phyloP scores from a whole-genome alignment of 129 eudicot genomes.

The Silybum marianum region DNA sequence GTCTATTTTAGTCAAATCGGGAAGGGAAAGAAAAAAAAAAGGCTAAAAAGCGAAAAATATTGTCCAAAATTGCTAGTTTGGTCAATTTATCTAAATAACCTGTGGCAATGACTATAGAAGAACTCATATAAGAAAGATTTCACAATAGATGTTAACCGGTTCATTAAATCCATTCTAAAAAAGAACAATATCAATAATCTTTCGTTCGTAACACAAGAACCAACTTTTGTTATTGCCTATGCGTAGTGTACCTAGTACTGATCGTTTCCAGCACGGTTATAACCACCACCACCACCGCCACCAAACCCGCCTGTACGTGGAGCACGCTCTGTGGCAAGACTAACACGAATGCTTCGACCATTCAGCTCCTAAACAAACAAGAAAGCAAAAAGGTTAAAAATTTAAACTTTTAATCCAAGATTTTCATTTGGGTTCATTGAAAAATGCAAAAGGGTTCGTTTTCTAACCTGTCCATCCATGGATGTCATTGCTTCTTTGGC shows the following conservation, averaged over 20 bases:
- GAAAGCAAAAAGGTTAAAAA: background rate
- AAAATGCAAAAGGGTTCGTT: background rate
- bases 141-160: constrained; percentile 1
- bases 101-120: background rate
- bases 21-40: no score
- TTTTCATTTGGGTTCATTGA: background rate
- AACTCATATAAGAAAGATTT: background rate
- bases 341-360: constrained; percentile 56
- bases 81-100: background rate
- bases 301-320: constrained; percentile 33
- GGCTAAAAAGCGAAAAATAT: no score
- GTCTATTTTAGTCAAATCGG: no score
- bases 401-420: background rate
- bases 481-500: constrained; percentile 52
- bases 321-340: constrained; percentile 46
- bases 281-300: constrained; percentile 33
- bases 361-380: constrained; percentile 38
- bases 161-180: background rate
- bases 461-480: constrained; percentile 74
- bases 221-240: constrained; percentile 9
- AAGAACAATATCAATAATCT: constrained; percentile 1
- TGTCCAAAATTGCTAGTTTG: background rate
- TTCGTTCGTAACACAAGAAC: background rate
- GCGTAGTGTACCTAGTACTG: background rate
- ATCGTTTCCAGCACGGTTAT: constrained; percentile 21